Evolutionary conservation across 2,329 filamentous ascomycete species (phyloP), one percentile per base, ranked within the genome.

Genomic region (Fusarium palustre): DNA sequence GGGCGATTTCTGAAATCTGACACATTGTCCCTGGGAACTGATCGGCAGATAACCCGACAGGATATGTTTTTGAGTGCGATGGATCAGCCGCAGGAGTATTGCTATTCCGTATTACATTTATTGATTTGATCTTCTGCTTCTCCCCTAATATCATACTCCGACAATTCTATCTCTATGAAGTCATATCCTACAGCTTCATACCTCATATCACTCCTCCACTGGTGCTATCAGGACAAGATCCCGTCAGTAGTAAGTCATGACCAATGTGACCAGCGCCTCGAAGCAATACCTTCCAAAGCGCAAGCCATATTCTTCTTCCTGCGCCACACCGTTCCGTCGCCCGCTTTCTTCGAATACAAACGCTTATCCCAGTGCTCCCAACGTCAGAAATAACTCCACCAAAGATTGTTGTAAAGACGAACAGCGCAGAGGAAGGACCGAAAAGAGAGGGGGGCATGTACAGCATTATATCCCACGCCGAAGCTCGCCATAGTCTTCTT

Each of bases 101-200:
- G 49, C 31, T 38, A 43, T 59, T 54, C 53, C 31, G 25, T 25
- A 68, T 68, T 70, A 60, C 28, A 33, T 64, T 57, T 56, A 68
- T 34, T 41, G 47, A 34, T 48, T 34, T 36, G 47, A 34, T 48
- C 52, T 38, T 49, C 24, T 50, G 34, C 47, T n/a, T 20, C 33
- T 34, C 59, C 46, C 43, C 24, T 22, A 59, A 38, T 31, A 49
- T 36, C 45, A 33, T 57, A 45, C 33, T 45, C 52, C 57, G 43
- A 38, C 55, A 64, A 54, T 65, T 70, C 64, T 66, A 70, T 59
- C 50, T 72, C 56, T 72, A 67, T 72, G 68, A 65, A 55, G 58
- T 62, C 70, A 68, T 74, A 70, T 71, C 64, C 72, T 71, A 66
- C 68, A 70, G 48, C 60, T 46, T 71, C 68, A 49, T 69, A 38